Percentiles rank a stretch among this genome's conserved stretches.
Evolutionary conservation across 1,139 yeast species (phyloP).

Genomic region (Candida frijolesensis): DNA sequence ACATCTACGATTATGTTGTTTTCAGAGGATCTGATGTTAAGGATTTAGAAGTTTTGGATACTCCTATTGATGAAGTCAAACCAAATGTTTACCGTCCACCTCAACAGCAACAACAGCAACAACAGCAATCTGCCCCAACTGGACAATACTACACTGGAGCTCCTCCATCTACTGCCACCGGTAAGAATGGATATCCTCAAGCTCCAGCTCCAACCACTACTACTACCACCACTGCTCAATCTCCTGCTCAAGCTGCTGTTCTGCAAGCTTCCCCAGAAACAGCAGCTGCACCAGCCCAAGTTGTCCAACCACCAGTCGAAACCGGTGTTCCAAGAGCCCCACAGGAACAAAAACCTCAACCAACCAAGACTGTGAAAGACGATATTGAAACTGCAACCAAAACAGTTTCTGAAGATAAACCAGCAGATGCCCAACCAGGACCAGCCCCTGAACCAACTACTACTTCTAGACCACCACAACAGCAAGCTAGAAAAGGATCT

Average conservation of each 20-base stretch:
- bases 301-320: slow-evolving; percentile 12
- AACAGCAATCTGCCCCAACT: slow-evolving; percentile 12
- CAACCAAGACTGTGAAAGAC: slow-evolving; percentile 14
- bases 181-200: slow-evolving; percentile 6
- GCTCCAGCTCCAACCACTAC: slow-evolving; percentile 9
- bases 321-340: slow-evolving; percentile 15
- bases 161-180: slow-evolving; percentile 9
- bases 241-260: neutral
- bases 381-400: slow-evolving; percentile 14
- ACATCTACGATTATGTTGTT: slow-evolving; percentile 76
- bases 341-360: slow-evolving; percentile 6
- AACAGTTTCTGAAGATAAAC: slow-evolving; percentile 8
- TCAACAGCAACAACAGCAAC: slow-evolving; percentile 19
- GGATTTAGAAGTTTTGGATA: slow-evolving; percentile 82
- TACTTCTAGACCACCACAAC: slow-evolving; percentile 2
- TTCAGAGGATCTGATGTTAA: slow-evolving; percentile 93
- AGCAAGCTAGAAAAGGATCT: slow-evolving; percentile 12
- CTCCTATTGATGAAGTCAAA: slow-evolving; percentile 54
- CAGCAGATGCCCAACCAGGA: slow-evolving; percentile 15
- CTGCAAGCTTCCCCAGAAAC: slow-evolving; percentile 10
- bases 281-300: slow-evolving; percentile 13
- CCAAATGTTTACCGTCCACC: slow-evolving; percentile 37
- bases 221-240: slow-evolving; percentile 1
- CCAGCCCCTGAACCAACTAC: slow-evolving; percentile 16
- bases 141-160: slow-evolving; percentile 16